These are phyloP conservation scores for Hemisphaericaspora nanyangensis DNA, from an alignment of 805 yeast genomes.

Conservation along the genomic window DNA sequence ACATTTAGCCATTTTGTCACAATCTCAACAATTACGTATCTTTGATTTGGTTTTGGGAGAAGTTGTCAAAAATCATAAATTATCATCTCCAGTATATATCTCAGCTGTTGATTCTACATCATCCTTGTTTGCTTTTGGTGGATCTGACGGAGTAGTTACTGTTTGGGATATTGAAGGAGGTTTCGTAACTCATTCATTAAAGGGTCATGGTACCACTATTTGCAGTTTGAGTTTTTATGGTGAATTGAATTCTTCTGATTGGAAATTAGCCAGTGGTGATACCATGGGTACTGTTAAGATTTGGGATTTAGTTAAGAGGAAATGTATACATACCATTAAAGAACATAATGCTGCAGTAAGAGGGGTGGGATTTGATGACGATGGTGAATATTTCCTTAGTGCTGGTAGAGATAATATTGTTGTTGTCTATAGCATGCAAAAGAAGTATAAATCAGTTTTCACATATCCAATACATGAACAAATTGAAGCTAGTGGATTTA, in stretches of 20 bases:
- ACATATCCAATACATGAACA: conserved; percentile 74
- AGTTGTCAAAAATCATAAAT: conserved; percentile 49
- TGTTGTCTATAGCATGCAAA: conserved; percentile 50
- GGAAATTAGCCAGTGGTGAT: conserved; percentile 78
- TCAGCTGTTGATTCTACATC: conserved; percentile 76
- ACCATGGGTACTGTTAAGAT: conserved; percentile 53
- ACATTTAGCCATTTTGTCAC: conserved; percentile 68
- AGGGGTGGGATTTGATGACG: conserved; percentile 62
- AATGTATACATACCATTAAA: conserved; percentile 53
- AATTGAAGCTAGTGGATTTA: conserved; percentile 67
- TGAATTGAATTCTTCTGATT: conserved; percentile 55
- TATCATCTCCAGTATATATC: conserved; percentile 80
- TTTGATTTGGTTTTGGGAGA: conserved; percentile 43
- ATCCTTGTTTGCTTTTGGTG: conserved; percentile 86
- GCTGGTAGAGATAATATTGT: conserved; percentile 89
- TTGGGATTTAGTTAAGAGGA: conserved; percentile 72
- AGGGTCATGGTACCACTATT: conserved; percentile 90
- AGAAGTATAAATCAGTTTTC: conserved; percentile 50
- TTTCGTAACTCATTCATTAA: conserved; percentile 80
- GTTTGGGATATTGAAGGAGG: conserved; percentile 93
- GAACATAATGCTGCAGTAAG: conserved; percentile 87
- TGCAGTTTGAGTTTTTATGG: conserved; percentile 76
- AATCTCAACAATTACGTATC: conserved; percentile 76
- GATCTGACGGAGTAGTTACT: conserved; percentile 87
- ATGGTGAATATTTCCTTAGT: conserved; percentile 56